phyloP scores from a whole-genome alignment of 345 rosid species.

The Aethionema arabicum region DNA sequence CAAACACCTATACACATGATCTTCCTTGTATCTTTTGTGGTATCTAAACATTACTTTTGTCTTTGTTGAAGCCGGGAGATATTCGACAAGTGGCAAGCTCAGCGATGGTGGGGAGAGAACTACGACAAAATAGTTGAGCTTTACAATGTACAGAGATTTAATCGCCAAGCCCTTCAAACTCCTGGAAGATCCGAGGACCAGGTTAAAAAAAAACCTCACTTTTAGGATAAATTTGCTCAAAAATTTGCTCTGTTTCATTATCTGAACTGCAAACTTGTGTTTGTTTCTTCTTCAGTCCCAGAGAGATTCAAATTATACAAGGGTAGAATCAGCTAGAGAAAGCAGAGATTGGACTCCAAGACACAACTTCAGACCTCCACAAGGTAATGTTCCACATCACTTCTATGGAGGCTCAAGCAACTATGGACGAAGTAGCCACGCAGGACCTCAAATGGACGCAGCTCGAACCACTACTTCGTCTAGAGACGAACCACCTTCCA shows the following conservation, averaged over 20 bases:
- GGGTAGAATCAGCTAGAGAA: conserved; percentile 68
- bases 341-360: conserved; percentile 72
- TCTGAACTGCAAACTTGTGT: not conserved
- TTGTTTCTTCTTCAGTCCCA: conserved; percentile 39
- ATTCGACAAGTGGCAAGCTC: conserved; percentile 97
- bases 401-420: conserved; percentile 51
- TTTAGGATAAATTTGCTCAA: not conserved
- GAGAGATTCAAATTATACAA: conserved; percentile 79
- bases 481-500: conserved; percentile 75
- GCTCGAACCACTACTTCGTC: conserved; percentile 76
- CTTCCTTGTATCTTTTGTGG: not conserved
- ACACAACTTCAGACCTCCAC: conserved; percentile 43
- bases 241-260: conserved; percentile 6
- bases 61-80: conserved; percentile 76
- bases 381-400: conserved; percentile 36
- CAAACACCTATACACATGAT: not conserved
- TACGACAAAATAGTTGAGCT: conserved; percentile 95
- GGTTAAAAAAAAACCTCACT: conserved; percentile 42
- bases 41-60: conserved; percentile 7
- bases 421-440: conserved; percentile 29
- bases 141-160: conserved; percentile 95
- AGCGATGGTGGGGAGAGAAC: conserved; percentile 99
- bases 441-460: conserved; percentile 49
- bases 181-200: conserved; percentile 89
- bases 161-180: conserved; percentile 85